Conservation (phyloP, 2,329 filamentous ascomycete species). For the Arthrobotrys megalospora region DNA sequence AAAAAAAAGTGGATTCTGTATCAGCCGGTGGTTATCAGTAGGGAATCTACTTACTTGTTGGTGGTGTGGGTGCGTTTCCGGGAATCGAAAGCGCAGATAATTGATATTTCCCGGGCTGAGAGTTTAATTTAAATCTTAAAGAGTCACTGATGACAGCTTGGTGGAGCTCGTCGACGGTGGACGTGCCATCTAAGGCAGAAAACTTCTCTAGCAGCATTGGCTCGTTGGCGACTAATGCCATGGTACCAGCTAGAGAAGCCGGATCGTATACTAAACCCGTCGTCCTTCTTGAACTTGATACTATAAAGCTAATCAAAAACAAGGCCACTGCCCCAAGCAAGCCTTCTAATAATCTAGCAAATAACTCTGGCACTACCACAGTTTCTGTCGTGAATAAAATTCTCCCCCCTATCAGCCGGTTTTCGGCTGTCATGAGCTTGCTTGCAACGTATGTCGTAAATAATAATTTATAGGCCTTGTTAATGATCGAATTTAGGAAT, state of each 20-base stretch:
- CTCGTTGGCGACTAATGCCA: slow-evolving; percentile 60
- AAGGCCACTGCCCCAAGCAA: slow-evolving; percentile 65
- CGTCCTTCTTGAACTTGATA: slow-evolving; percentile 62
- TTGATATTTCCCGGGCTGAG: slow-evolving; percentile 12
- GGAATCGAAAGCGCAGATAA: slow-evolving; percentile 1
- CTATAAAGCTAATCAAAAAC: slow-evolving; percentile 63
- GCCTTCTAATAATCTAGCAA: slow-evolving; percentile 67
- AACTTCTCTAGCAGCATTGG: slow-evolving; percentile 59
- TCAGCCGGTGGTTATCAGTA: not conserved
- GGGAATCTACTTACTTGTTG: not conserved
- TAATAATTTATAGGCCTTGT: slow-evolving; percentile 58
- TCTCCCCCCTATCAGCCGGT: slow-evolving; percentile 52
- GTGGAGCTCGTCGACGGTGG: slow-evolving; percentile 28
- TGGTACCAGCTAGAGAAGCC: slow-evolving; percentile 65
- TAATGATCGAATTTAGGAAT: slow-evolving; percentile 40
- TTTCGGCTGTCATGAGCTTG: slow-evolving; percentile 34
- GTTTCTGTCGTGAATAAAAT: slow-evolving; percentile 64
- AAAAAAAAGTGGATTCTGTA: not conserved
- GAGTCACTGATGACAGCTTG: slow-evolving; percentile 19
- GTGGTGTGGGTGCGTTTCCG: not conserved
- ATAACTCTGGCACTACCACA: slow-evolving; percentile 67
- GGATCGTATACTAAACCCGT: slow-evolving; percentile 66
- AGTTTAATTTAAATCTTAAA: slow-evolving; percentile 27
- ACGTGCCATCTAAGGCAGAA: slow-evolving; percentile 53
- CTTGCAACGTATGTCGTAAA: slow-evolving; percentile 48